Conservation (phyloP, 176 grass and related monocot species). For the Oryza longistaminata region DNA sequence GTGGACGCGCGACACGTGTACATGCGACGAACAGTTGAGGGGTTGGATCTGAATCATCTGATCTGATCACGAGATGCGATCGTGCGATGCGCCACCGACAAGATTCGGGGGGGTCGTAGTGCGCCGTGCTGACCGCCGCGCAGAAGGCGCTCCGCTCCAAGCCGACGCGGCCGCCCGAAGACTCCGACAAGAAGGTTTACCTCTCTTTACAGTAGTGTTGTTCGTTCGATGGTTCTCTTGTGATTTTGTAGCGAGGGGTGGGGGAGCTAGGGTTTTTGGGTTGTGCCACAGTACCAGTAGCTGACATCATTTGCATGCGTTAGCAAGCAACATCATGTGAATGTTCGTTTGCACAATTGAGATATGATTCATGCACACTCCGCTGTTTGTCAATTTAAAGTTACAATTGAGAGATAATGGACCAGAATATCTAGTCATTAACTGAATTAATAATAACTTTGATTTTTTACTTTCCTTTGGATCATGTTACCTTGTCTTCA, state of each 20-base stretch:
- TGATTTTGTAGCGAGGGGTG: background rate
- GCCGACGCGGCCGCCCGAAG: conserved; percentile 39
- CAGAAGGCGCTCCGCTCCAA: conserved; percentile 69
- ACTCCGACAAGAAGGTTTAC: conserved; percentile 52
- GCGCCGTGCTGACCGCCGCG: conserved; percentile 19
- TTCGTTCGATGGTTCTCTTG: background rate
- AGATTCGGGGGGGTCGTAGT: background rate
- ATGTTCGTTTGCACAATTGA: background rate
- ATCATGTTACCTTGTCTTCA: too few species aligned
- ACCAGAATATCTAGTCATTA: background rate
- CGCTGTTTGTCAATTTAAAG: background rate
- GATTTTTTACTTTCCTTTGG: too few species aligned
- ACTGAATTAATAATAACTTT: too few species aligned
- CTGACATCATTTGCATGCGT: background rate
- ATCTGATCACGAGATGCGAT: background rate
- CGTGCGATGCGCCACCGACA: background rate
- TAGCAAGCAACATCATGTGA: background rate
- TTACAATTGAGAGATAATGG: background rate
- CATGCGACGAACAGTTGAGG: background rate
- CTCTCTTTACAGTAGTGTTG: background rate
- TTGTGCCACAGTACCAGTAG: too few species aligned
- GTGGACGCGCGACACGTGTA: background rate
- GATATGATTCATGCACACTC: background rate
- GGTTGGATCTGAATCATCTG: background rate
- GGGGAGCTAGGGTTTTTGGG: conserved; percentile 18